Conservation (phyloP, 192 early-diverging fungal genomes). For the Pecoramyces ruminantium region DNA sequence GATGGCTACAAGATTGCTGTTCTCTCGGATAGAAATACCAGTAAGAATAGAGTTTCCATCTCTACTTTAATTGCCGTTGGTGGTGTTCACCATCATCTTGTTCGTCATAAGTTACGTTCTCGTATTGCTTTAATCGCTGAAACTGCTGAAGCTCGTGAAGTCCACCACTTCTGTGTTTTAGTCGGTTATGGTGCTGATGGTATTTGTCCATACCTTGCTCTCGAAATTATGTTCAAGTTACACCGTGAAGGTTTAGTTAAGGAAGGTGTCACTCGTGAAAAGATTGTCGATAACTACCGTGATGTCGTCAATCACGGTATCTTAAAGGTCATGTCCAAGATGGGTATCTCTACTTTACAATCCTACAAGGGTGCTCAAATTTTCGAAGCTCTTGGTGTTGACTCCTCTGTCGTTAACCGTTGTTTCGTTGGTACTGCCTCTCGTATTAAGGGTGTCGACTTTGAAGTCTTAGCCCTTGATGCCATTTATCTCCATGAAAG, state of each 20-base stretch:
- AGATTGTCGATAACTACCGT: conserved; percentile 67
- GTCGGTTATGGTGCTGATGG: conserved; percentile 43
- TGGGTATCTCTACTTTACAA: conserved; percentile 96
- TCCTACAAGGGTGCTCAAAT: conserved; percentile 98
- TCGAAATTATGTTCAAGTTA: conserved; percentile 77
- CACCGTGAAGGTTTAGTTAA: conserved; percentile 61
- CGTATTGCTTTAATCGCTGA: conserved; percentile 77
- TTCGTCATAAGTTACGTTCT: conserved; percentile 71
- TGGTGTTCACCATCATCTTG: conserved; percentile 85
- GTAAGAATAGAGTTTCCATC: conserved; percentile 51
- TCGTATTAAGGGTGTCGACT: conserved; percentile 72
- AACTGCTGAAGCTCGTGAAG: conserved; percentile 85
- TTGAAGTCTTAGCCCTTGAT: conserved; percentile 68
- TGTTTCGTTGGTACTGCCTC: conserved; percentile 94
- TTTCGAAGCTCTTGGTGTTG: conserved; percentile 90
- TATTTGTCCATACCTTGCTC: conserved; percentile 79
- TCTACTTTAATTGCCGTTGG: conserved; percentile 76
- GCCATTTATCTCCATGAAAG: conserved; percentile 68
- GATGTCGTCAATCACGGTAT: conserved; percentile 86
- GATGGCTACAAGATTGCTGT: conserved; percentile 67
- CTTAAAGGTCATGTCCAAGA: conserved; percentile 98
- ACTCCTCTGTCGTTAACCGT: conserved; percentile 63
- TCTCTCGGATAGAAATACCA: conserved; percentile 56
- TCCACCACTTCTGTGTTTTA: conserved; percentile 88
- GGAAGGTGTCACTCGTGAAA: conserved; percentile 34